phyloP scores from a whole-genome alignment of 148 eudicot species.

The Vaccinium macrocarpon region DNA sequence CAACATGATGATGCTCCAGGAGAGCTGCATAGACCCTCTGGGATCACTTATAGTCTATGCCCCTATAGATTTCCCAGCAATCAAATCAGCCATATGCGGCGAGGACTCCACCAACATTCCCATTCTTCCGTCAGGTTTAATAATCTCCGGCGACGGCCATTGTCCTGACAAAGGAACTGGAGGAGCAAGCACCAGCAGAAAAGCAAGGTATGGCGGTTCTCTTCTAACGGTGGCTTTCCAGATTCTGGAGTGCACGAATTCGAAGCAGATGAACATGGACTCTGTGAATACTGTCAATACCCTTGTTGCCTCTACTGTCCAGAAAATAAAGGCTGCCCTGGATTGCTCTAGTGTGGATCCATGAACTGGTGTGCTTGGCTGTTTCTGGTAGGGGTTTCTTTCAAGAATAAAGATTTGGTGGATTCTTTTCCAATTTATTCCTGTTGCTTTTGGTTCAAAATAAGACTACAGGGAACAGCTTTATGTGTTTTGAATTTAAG shows the following conservation, averaged over 20 bases:
- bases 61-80: slow-evolving; percentile 31
- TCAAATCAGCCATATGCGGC: slow-evolving; percentile 22
- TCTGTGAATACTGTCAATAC: slow-evolving; percentile 15
- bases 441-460: neutral
- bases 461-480: neutral
- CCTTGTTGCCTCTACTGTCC: slow-evolving; percentile 23
- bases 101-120: slow-evolving; percentile 22
- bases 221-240: slow-evolving; percentile 45
- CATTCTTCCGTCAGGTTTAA: slow-evolving; percentile 49
- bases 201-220: slow-evolving; percentile 26
- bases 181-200: slow-evolving; percentile 20
- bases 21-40: slow-evolving; percentile 30
- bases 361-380: neutral
- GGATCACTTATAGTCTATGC: slow-evolving; percentile 45
- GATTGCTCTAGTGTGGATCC: neutral
- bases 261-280: slow-evolving; percentile 17
- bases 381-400: neutral
- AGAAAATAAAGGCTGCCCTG: slow-evolving; percentile 30
- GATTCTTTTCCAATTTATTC: too few relatives aligned
- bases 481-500: neutral
- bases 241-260: slow-evolving; percentile 19
- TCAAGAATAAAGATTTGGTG: too few relatives aligned
- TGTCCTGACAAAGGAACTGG: slow-evolving; percentile 4
- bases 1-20: slow-evolving; percentile 45
- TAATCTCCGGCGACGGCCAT: slow-evolving; percentile 32